Percentiles rank a stretch among this genome's conserved stretches.
These are phyloP conservation scores for Calonectria montana DNA, from an alignment of 2,329 filamentous ascomycete genomes.

Conservation along the genomic window DNA sequence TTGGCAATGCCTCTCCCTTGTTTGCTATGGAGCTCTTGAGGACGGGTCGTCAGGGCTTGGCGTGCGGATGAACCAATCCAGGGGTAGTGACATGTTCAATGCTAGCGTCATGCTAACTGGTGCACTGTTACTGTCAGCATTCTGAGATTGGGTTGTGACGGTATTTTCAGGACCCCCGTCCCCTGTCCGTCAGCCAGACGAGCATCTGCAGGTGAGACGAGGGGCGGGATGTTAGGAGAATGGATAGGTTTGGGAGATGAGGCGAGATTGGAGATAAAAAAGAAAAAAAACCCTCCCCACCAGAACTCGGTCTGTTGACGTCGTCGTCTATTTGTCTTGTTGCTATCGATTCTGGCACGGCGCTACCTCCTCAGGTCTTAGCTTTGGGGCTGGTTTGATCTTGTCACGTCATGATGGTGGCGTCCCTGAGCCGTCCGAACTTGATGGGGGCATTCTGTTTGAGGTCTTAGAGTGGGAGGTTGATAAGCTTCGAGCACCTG, in stretches of 20 bases:
- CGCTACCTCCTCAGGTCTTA: constrained; percentile 4
- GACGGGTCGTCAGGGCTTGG: constrained; percentile 3
- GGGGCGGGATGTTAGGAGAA: constrained; percentile 16
- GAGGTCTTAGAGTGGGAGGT: neutral
- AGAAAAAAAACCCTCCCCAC: no score
- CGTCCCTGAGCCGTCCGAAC: neutral
- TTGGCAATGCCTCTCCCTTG: neutral
- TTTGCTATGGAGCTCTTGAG: neutral
- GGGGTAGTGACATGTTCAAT: constrained; percentile 6
- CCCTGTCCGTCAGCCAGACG: constrained; percentile 22
- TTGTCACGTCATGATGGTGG: neutral
- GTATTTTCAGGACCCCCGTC: neutral
- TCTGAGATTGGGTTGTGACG: constrained; percentile 33
- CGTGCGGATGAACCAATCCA: neutral
- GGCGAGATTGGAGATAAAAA: neutral
- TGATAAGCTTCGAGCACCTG: neutral
- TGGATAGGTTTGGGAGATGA: neutral
- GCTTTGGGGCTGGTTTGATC: neutral
- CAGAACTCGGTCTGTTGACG: neutral
- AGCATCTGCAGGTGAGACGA: neutral
- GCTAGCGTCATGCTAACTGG: neutral
- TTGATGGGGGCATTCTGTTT: constrained; percentile 2
- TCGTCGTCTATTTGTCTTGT: neutral
- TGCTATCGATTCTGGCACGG: neutral
- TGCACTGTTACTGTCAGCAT: constrained; percentile 1